Percentiles rank a stretch among this genome's conserved stretches.
phyloP scores from a whole-genome alignment of 169 alveolate species.

The Plasmodium yoelii region DNA sequence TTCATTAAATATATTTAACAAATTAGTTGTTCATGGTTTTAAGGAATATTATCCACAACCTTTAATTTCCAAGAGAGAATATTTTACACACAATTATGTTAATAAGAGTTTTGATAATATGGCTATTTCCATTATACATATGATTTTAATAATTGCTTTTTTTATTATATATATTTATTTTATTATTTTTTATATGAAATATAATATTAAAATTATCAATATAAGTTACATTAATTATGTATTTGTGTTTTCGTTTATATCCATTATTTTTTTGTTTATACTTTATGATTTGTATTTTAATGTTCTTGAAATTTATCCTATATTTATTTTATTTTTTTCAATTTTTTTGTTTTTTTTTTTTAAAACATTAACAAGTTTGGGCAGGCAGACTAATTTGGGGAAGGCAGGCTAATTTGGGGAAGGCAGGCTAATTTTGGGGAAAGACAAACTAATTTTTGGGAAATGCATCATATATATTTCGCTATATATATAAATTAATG shows the following conservation, averaged over 20 bases:
- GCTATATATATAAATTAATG: background rate
- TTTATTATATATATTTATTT: conserved; percentile 42
- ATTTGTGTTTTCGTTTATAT: conserved; percentile 40
- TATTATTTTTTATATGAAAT: conserved; percentile 35
- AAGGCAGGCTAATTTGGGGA: too few relatives aligned
- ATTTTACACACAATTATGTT: background rate
- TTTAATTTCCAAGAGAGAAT: conserved; percentile 11
- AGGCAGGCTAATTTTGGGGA: too few relatives aligned
- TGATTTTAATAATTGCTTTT: conserved; percentile 13
- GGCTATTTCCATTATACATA: conserved; percentile 6
- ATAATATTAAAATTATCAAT: conserved; percentile 42
- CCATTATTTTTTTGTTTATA: conserved; percentile 28
- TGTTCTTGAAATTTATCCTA: conserved; percentile 14
- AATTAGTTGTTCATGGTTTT: conserved; percentile 18
- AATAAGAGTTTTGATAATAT: background rate
- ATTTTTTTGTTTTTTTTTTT: conserved; percentile 45
- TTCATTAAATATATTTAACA: background rate
- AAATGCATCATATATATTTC: background rate
- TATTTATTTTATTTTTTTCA: conserved; percentile 25
- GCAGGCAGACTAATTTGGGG: too few relatives aligned
- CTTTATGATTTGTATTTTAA: conserved; percentile 62
- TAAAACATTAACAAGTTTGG: conserved; percentile 34
- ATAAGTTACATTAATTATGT: conserved; percentile 26
- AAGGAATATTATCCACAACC: conserved; percentile 55
- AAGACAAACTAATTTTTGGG: too few relatives aligned